These are phyloP conservation scores for Boletus sp. DNA, from an alignment of 768 basidiomycete species.

Conservation along the genomic window DNA sequence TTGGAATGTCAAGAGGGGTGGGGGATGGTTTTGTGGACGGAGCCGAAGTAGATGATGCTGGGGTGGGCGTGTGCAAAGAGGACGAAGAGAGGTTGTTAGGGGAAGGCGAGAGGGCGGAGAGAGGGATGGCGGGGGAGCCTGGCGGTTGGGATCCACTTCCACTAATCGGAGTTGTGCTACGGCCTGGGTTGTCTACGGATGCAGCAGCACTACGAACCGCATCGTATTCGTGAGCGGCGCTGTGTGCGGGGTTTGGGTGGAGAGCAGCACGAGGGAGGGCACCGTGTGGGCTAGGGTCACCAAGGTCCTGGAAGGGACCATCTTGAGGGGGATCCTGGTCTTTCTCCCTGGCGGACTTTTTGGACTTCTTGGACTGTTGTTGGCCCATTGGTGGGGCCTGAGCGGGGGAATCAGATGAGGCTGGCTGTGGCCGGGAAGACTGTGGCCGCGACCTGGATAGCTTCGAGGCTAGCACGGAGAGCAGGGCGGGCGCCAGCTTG, in stretches of 20 bases:
- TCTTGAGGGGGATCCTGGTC: constrained; percentile 51
- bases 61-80: constrained; percentile 33
- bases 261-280: constrained; percentile 46
- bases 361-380: constrained; percentile 78
- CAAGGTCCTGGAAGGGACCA: constrained; percentile 38
- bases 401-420: constrained; percentile 37
- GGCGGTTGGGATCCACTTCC: constrained; percentile 36
- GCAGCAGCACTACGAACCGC: constrained; percentile 33
- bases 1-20: constrained; percentile 71
- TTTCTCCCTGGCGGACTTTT: constrained; percentile 68
- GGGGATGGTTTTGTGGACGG: constrained; percentile 40
- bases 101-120: constrained; percentile 38
- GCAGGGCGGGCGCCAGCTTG: constrained; percentile 81
- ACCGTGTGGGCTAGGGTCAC: constrained; percentile 36
- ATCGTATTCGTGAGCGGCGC: constrained; percentile 35
- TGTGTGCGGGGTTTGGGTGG: constrained; percentile 39
- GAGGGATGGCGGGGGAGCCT: constrained; percentile 28
- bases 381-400: constrained; percentile 68
- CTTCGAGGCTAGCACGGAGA: constrained; percentile 71
- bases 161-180: constrained; percentile 36
- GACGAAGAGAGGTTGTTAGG: constrained; percentile 38
- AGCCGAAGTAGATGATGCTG: constrained; percentile 10
- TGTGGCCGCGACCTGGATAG: constrained; percentile 67
- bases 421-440: constrained; percentile 68
- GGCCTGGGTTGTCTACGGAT: constrained; percentile 31